Conservation (phyloP, 1,284 basidiomycete genomes). For the Sphagnurus paluster region DNA sequence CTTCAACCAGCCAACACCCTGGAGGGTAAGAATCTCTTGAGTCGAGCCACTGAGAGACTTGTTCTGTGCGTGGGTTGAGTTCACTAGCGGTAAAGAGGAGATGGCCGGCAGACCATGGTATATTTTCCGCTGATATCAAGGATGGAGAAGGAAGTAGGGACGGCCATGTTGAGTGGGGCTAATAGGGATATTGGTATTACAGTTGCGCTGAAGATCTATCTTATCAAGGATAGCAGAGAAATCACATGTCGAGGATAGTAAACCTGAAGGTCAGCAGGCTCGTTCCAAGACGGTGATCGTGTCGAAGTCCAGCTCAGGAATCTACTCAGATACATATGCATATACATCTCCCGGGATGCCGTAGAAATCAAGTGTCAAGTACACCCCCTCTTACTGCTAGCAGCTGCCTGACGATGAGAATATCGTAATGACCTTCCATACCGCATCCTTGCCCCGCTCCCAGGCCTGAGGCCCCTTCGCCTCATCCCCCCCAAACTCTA, state of each 20-base stretch:
- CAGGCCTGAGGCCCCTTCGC: slow-evolving; percentile 79
- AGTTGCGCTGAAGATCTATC: neutral
- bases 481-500: slow-evolving; percentile 78
- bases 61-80: slow-evolving; percentile 43
- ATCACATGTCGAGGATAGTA: neutral
- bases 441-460: slow-evolving; percentile 79
- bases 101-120: slow-evolving; percentile 40
- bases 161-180: slow-evolving; percentile 24
- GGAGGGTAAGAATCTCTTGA: slow-evolving; percentile 58
- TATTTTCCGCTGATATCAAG: slow-evolving; percentile 53
- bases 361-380: slow-evolving; percentile 2
- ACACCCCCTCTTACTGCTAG: too few relatives aligned
- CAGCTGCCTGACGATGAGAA: slow-evolving; percentile 47
- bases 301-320: neutral
- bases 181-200: neutral
- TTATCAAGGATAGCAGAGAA: neutral
- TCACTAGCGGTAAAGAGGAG: neutral
- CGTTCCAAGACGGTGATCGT: neutral
- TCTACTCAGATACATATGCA: neutral
- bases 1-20: slow-evolving; percentile 63
- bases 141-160: slow-evolving; percentile 50
- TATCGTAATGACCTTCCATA: slow-evolving; percentile 73
- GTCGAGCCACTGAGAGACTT: slow-evolving; percentile 54
- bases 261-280: neutral
- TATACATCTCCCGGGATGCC: neutral